Conservation (phyloP, 2,329 filamentous ascomycete species). For the Aspergillus hortae region DNA sequence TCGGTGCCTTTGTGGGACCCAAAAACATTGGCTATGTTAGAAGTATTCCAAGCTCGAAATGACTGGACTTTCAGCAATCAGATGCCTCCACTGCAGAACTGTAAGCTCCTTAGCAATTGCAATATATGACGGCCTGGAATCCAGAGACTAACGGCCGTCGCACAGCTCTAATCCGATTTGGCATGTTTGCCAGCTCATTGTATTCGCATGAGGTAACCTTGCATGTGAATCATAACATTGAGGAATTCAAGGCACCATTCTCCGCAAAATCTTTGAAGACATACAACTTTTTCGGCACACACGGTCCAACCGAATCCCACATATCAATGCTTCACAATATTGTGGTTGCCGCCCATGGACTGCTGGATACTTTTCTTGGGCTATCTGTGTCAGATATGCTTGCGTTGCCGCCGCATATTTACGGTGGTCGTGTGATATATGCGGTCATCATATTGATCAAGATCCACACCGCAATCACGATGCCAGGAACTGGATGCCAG, state of each 20-base stretch:
- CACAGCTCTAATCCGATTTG: background rate
- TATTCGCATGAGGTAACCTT: slow-evolving; percentile 1
- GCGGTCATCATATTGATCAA: slow-evolving; percentile 6
- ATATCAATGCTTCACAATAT: background rate
- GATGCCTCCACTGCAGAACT: background rate
- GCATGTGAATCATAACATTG: slow-evolving; percentile 1
- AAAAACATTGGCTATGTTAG: background rate
- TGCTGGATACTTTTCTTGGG: slow-evolving; percentile 5
- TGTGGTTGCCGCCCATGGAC: background rate
- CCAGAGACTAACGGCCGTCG: background rate
- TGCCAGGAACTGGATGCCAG: background rate
- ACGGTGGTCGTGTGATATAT: slow-evolving; percentile 9
- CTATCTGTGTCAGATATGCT: slow-evolving; percentile 8
- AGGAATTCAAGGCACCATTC: background rate
- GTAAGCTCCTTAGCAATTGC: background rate
- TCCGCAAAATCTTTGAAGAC: background rate
- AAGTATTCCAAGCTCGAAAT: background rate
- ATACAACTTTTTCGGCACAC: background rate
- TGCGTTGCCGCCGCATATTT: slow-evolving; percentile 8
- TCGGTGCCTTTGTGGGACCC: background rate
- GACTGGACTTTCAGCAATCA: background rate
- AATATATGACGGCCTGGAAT: background rate
- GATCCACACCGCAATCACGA: slow-evolving; percentile 3
- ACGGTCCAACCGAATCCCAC: background rate
- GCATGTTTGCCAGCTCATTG: background rate